These are phyloP conservation scores for Meira miltonrushii DNA, from an alignment of 1,284 basidiomycete genomes.

Conservation along the genomic window DNA sequence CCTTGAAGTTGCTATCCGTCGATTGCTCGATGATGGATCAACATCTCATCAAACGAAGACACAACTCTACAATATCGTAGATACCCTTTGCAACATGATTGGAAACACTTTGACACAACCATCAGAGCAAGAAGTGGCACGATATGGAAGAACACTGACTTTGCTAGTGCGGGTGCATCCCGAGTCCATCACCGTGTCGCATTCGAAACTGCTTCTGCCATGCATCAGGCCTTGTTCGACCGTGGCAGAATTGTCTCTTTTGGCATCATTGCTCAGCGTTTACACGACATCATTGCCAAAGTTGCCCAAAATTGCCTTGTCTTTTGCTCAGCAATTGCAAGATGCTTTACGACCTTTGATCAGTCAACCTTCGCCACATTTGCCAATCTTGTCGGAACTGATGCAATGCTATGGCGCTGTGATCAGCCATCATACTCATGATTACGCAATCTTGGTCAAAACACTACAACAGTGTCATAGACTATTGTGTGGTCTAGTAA, in stretches of 20 bases:
- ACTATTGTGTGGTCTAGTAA: background rate
- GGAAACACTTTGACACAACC: conserved; percentile 58
- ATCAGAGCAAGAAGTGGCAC: conserved; percentile 54
- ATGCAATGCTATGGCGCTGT: conserved; percentile 85
- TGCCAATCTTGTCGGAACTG: conserved; percentile 63
- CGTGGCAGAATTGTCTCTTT: conserved; percentile 66
- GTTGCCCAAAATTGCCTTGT: conserved; percentile 64
- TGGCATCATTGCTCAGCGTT: conserved; percentile 62
- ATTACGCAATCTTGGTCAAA: conserved; percentile 69
- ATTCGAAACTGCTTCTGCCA: conserved; percentile 74
- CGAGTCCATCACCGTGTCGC: conserved; percentile 69
- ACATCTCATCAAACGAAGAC: conserved; percentile 63
- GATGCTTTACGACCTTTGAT: conserved; percentile 74
- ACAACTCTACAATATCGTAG: conserved; percentile 77
- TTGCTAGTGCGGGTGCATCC: conserved; percentile 75
- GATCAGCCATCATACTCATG: conserved; percentile 76
- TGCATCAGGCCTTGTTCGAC: conserved; percentile 76
- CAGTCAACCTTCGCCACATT: conserved; percentile 61
- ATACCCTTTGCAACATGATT: conserved; percentile 53
- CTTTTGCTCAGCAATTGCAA: conserved; percentile 68
- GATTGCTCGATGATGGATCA: conserved; percentile 37
- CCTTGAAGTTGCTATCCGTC: conserved; percentile 75
- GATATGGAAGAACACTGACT: conserved; percentile 64
- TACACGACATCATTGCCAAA: conserved; percentile 77
- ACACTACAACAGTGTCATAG: conserved; percentile 53